Percentiles rank a stretch among this genome's conserved stretches.
phyloP scores from a whole-genome alignment of 2,329 filamentous ascomycete genomes.

The Fusarium hainanense region DNA sequence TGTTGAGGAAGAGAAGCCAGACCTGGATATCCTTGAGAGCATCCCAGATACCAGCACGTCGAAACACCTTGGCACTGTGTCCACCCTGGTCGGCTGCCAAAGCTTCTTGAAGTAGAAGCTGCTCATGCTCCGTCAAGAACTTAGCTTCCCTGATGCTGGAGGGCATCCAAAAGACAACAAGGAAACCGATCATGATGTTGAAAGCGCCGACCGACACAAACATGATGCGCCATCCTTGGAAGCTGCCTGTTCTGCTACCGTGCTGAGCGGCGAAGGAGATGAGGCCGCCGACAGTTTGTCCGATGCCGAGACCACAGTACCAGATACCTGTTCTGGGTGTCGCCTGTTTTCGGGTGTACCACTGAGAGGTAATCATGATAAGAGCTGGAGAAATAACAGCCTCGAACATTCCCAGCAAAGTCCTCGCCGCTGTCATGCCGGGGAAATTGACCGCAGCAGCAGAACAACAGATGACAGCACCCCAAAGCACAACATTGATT shows the following conservation, averaged over 20 bases:
- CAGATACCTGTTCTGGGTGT: conserved; percentile 16
- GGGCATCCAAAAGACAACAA: conserved; percentile 15
- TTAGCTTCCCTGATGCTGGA: conserved; percentile 5
- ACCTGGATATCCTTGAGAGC: conserved; percentile 1
- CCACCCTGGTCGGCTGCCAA: conserved; percentile 6
- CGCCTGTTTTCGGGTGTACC: conserved; percentile 9
- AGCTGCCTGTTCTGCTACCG: not conserved
- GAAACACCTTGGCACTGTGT: not conserved
- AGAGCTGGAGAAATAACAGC: not conserved
- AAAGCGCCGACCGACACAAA: conserved; percentile 4
- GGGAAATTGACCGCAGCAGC: conserved; percentile 7
- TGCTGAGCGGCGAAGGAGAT: conserved; percentile 17
- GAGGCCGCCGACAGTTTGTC: not conserved
- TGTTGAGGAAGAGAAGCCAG: conserved; percentile 12
- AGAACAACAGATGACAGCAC: conserved; percentile 7
- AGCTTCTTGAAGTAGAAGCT: conserved; percentile 5
- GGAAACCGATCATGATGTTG: not conserved
- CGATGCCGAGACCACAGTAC: conserved; percentile 16
- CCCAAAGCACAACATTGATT: conserved; percentile 13
- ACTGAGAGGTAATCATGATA: conserved; percentile 14
- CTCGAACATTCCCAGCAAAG: conserved; percentile 19
- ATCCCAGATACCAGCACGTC: conserved; percentile 3
- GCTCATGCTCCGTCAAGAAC: conserved; percentile 8
- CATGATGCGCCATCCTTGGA: conserved; percentile 11
- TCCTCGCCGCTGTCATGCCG: conserved; percentile 9